Evolutionary conservation across 805 yeast species (phyloP).

Genomic region (Pichia membranifaciens): DNA sequence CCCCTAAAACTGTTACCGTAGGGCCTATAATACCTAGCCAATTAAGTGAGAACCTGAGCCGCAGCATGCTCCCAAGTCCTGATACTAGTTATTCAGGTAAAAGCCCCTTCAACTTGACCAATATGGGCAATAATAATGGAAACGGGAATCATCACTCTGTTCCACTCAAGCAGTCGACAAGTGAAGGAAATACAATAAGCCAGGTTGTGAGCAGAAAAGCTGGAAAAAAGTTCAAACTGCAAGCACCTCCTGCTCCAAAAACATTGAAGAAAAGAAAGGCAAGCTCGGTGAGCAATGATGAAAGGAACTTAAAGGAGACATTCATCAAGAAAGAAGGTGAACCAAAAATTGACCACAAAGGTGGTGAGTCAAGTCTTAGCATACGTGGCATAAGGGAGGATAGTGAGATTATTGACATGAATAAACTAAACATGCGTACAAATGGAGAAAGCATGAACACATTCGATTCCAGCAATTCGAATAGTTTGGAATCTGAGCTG

Average conservation of each 20-base stretch:
- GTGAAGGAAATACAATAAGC: background rate
- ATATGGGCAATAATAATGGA: background rate
- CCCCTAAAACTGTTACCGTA: background rate
- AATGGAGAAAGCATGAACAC: no score
- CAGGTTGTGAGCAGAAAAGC: slow-evolving; percentile 5
- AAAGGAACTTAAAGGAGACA: no score
- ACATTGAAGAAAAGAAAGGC: background rate
- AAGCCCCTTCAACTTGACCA: background rate
- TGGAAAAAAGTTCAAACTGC: slow-evolving; percentile 8
- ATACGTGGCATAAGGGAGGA: no score
- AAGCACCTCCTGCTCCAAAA: slow-evolving; percentile 8
- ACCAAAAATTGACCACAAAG: no score
- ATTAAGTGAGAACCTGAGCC: background rate
- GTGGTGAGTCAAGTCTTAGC: no score
- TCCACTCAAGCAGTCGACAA: background rate
- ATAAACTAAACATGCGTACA: no score
- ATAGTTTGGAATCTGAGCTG: no score
- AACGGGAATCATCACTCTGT: background rate
- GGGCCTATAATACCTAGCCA: background rate
- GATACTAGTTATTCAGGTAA: background rate
- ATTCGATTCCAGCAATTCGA: no score
- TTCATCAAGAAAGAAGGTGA: no score
- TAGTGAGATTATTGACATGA: no score
- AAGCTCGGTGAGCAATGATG: no score
- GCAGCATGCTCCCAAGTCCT: background rate